Evolutionary conservation across 2,329 filamentous ascomycete genomes (phyloP), one percentile per base, ranked within the genome.

Genomic region (Beauveria sp.): DNA sequence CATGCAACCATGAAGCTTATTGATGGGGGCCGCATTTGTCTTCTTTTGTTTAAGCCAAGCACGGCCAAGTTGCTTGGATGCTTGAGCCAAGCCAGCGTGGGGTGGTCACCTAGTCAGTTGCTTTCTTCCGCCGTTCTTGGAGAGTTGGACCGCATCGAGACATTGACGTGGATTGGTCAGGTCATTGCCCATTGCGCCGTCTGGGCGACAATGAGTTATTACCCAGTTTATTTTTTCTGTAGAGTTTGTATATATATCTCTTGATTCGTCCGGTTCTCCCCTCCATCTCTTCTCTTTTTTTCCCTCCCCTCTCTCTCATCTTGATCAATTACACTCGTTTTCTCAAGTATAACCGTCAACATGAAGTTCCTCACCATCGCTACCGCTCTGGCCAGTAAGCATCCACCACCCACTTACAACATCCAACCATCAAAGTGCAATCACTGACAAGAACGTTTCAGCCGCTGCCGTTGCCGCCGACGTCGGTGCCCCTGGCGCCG

Each of bases 351-450:
- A 18, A 34, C 48, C 7, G 12, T 51, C 37, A 55, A 28, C 2
- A 55, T 55, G 52, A 55, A 55, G 52, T 55, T 55, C 52, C 24
- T 55, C 52, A 44, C 52, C 52, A 55, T 55, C 52, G 52, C 52
- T 55, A 30, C 40, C 37, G 24, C 52, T 30, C 52, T 55, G 16
- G 52, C 52, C 52, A 44, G 52, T 55, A 55, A 52, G 50, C 50
- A 16, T 26, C 50, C n/a, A 7, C 3, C 20, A 20, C 16, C 8
- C 9, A 37, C 34, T 37, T 16, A 3, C 22, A 16, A 30, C 37
- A 14, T 5, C 34, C n/a, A 5, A 43, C 22, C 1, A 18, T 18
- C 5, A 5, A 37, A 37, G 34, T 37, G 34, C 34, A 14, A 37
- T 37, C 12, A 37, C 12, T 37, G 34, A 37, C 34, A 24, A 48